phyloP scores from a whole-genome alignment of 2,329 filamentous ascomycete species.

The Fusarium proliferatum region DNA sequence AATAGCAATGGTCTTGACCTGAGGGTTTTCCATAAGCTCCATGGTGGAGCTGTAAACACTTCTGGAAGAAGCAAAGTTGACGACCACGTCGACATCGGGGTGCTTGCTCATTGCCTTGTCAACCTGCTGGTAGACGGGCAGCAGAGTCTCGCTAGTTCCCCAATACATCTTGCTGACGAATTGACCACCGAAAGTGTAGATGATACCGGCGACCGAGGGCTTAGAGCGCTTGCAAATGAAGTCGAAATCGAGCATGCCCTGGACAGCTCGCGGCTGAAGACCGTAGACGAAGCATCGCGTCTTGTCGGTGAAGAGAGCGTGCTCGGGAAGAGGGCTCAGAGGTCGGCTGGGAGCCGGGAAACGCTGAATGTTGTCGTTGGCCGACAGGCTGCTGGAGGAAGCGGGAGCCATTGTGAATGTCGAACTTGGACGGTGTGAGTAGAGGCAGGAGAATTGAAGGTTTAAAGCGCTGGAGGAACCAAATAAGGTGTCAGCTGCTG shows the following conservation, averaged over 20 bases:
- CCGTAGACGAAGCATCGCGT: constrained; percentile 99
- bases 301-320: constrained; percentile 98
- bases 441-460: constrained; percentile 27
- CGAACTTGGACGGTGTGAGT: constrained; percentile 39
- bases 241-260: constrained; percentile 98
- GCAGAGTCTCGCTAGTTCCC: constrained; percentile 98
- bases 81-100: constrained; percentile 94
- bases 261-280: constrained; percentile 92
- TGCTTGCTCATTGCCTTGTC: constrained; percentile 96
- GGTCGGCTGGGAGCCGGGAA: constrained; percentile 94
- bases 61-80: constrained; percentile 99
- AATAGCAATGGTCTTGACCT: constrained; percentile 99
- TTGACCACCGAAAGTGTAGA: constrained; percentile 99
- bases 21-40: constrained; percentile 96
- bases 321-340: constrained; percentile 85
- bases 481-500: constrained; percentile 41
- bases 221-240: constrained; percentile 99
- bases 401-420: constrained; percentile 64
- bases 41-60: constrained; percentile 98
- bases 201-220: constrained; percentile 97
- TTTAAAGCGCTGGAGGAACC: constrained; percentile 36
- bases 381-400: constrained; percentile 70
- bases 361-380: constrained; percentile 98
- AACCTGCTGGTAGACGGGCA: constrained; percentile 97
- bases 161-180: constrained; percentile 99